phyloP scores from a whole-genome alignment of 257 asterid species.

The Scutellaria barbata region DNA sequence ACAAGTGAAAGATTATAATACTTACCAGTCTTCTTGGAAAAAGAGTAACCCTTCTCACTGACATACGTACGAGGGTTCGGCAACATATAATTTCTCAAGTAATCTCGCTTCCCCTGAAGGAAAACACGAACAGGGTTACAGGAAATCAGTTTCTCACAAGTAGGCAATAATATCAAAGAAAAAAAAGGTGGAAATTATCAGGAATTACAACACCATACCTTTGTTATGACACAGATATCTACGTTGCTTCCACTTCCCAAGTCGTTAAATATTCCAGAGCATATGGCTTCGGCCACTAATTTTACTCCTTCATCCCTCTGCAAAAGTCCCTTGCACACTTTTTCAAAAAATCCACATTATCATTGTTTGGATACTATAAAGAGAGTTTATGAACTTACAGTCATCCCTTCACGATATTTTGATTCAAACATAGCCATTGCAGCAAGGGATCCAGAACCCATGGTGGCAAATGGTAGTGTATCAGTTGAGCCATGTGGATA shows the following conservation, averaged over 20 bases:
- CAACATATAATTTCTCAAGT: conserved; percentile 66
- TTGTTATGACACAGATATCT: conserved; percentile 82
- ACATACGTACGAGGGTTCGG: conserved; percentile 92
- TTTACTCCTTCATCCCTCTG: conserved; percentile 90
- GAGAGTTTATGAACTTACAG: conserved; percentile 54
- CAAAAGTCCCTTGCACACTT: conserved; percentile 26
- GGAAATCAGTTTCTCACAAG: too few species aligned
- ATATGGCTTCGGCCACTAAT: conserved; percentile 85
- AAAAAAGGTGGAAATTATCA: conserved; percentile 6
- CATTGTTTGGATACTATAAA: conserved; percentile 23
- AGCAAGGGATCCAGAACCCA: conserved; percentile 99
- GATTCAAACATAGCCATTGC: conserved; percentile 96
- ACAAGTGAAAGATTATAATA: conserved; percentile 26
- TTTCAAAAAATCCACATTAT: conserved; percentile 17
- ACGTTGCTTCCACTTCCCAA: conserved; percentile 99
- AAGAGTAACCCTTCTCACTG: conserved; percentile 72
- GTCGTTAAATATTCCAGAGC: conserved; percentile 92
- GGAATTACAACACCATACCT: conserved; percentile 50
- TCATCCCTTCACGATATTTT: conserved; percentile 79
- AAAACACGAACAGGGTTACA: not conserved
- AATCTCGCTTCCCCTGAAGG: conserved; percentile 73
- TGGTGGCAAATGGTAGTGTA: conserved; percentile 93
- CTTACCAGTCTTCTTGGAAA: conserved; percentile 86
- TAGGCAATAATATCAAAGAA: too few species aligned
- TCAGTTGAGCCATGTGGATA: conserved; percentile 99